Evolutionary conservation across 139 green algal genomes (phyloP), one percentile per base, ranked within the genome.

Genomic region (Chlamydomonas sphaeroides): DNA sequence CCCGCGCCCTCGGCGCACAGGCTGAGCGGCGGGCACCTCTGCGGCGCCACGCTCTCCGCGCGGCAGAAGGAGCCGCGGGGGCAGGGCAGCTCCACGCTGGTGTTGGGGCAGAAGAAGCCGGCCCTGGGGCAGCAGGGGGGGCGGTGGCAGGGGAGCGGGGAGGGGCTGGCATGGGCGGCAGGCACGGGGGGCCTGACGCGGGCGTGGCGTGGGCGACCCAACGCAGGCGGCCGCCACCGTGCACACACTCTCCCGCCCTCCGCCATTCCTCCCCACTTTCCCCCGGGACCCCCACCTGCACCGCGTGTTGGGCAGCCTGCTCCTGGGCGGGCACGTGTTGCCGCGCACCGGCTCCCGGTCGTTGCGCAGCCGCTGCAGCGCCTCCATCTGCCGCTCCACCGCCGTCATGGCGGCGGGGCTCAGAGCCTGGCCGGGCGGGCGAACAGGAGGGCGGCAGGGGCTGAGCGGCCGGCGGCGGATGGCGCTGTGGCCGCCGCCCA

Each of bases 31-130:
- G 32, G 62, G 75, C 88, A 92, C 28, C 32, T 5, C 5, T 39
- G 35, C 25, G 88, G 88, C 11, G 36, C 36, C 1, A 87, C 30
- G 56, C 56, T 83, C 76, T 89, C 84, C 32, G 73, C 49, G 35
- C 78, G 57, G 66, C 87, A 91, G 73, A 66, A 88, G 79, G 83
- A 28, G 25, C 83, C 83, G 0, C 20, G 18, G 0, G 87, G 87
- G 73, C 87, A 91, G 4, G n/a, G 35, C 30, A 88, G 68, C 39
- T 62, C 8, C n/a, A 57, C 35, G 18, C 83, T 67, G 26, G 75
- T 49, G 63, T 87, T 78, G 51, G 87, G 83, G 68, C 87, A 91
- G 83, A 85, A 88, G 67, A 68, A 77, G 11, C 87, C 87, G 26
- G 35, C 61, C 36, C 83, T 87, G 82, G 39, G n/a, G 78, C n/a